phyloP scores from a whole-genome alignment of 2,329 filamentous ascomycete genomes.

The Curvularia verruculosa region DNA sequence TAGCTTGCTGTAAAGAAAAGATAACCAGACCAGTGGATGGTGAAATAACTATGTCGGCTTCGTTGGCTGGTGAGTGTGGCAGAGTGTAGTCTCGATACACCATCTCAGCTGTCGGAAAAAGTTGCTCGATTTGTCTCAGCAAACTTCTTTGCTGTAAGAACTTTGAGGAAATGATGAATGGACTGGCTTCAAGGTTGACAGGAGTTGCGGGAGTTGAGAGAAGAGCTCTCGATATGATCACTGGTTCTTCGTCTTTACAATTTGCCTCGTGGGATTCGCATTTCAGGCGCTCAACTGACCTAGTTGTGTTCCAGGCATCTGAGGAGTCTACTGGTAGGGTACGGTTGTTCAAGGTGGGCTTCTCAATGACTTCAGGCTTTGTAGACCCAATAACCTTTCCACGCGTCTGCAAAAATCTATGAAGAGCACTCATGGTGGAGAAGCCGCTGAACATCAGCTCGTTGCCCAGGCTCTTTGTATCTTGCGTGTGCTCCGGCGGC shows the following conservation, averaged over 20 bases:
- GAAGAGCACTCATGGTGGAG: slow-evolving; percentile 53
- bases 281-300: neutral
- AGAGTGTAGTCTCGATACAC: slow-evolving; percentile 66
- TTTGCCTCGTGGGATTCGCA: neutral
- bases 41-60: slow-evolving; percentile 77
- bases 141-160: slow-evolving; percentile 54
- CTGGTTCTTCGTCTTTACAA: neutral
- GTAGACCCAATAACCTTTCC: slow-evolving; percentile 33
- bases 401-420: slow-evolving; percentile 59
- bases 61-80: slow-evolving; percentile 46
- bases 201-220: slow-evolving; percentile 38
- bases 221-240: neutral
- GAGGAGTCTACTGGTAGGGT: neutral
- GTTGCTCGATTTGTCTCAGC: slow-evolving; percentile 57
- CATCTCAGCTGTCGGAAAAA: slow-evolving; percentile 59
- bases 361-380: neutral
- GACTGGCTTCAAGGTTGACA: slow-evolving; percentile 28
- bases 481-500: neutral
- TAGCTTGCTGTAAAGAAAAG: slow-evolving; percentile 73
- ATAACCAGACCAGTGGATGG: slow-evolving; percentile 71
- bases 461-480: slow-evolving; percentile 4
- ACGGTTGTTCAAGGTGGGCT: neutral
- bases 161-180: slow-evolving; percentile 62
- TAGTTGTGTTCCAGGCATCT: neutral
- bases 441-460: slow-evolving; percentile 48